Evolutionary conservation across 305 asterid genomes (phyloP), one percentile per base, ranked within the genome.

Genomic region (Fraxinus dipetala): DNA sequence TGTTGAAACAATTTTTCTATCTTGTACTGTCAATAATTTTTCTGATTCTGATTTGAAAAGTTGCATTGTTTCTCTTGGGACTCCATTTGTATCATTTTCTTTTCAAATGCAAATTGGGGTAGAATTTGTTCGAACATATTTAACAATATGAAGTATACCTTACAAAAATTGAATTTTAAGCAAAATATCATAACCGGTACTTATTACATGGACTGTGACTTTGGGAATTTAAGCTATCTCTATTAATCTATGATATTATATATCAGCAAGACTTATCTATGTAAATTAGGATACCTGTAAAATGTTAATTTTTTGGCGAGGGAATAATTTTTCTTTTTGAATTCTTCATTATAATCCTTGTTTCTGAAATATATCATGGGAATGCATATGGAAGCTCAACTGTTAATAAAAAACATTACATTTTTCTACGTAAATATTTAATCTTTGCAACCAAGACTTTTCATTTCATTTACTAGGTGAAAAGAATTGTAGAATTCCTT

Each of bases 1-100:
- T 24, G 11, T 22, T 24, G 14, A 63, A 63, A 63, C 72, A 63
- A 63, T 13, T 73, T 36, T 45, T 73, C 76, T 34, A 30, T 48
- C 75, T 69, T 51, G 75, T 76, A 22, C 5, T 63, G 26, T 78
- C 45, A 69, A 76, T 82, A 35, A 70, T 72, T 24, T 65, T 31
- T 22, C 63, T 16, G 76, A 75, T 63, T 63, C 72, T 22, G 72
- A 63, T 63, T 63, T 63, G 14, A 22, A 79, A 78, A 34, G 31
- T 79, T 65, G 30, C 36, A 73, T 22, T 61, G 31, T 22, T 61
- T 24, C 72, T 61, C 72, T 61, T 61, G 31, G 32, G 6, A 22
- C 72, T 14, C 24, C 4, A 20, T 28, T 36, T 54, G 6, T 26
- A 59, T 11, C n/a, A 26, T 45, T 69, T 32, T 82, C 38, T 65